Base-by-base conservation (phyloP, 129 eudicot genomes). In the Lactuca saligna region DNA sequence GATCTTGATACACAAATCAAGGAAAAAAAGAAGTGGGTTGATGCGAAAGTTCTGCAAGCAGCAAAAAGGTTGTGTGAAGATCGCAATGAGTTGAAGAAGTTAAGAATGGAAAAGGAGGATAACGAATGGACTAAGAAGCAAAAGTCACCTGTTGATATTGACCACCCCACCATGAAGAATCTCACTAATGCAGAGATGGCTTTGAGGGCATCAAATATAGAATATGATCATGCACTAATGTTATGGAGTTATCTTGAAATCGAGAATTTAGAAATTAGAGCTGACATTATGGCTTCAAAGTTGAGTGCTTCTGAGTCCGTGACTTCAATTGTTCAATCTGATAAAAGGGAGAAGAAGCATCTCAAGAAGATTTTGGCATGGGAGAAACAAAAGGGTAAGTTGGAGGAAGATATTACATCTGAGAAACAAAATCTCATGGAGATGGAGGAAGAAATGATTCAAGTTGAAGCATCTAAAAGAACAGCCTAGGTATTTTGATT, bases 11-110 rank as follows among this genome's bases (percentile, higher is more conserved):
- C 63, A 17, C 85, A 78, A 70, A 86, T 90, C 15, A 78, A 82
- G 78, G 97, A 90, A 60, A 73, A 95, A 61, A 90, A 87, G 68
- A 88, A 86, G 4, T 86, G 95, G 97, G 97, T 95, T 35, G 87
- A 86, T 53, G 82, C 86, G 74, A 90, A 86, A 77, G 97, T 87
- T 8, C 63, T 90, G 88, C 91, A 86, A 79, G 97, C 95, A 54
- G 94, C 95, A 10, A 75, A 82, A 61, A 90, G 81, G 84, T 83
- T 90, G 2, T 78, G 87, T 55, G 77, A 80, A 73, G 95, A 90
- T 66, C 72, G 84, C 35, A 84, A 90, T 4, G 85, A 90, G 66
- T 81, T 86, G 13, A 84, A 86, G 84, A 77, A 75, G 75, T 57
- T 90, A 63, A 82, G 88, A 65, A 86, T 84, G 83, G 95, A 86